Evolutionary conservation across 768 basidiomycete genomes (phyloP).

Genomic region (Pleurotus cornucopiae): DNA sequence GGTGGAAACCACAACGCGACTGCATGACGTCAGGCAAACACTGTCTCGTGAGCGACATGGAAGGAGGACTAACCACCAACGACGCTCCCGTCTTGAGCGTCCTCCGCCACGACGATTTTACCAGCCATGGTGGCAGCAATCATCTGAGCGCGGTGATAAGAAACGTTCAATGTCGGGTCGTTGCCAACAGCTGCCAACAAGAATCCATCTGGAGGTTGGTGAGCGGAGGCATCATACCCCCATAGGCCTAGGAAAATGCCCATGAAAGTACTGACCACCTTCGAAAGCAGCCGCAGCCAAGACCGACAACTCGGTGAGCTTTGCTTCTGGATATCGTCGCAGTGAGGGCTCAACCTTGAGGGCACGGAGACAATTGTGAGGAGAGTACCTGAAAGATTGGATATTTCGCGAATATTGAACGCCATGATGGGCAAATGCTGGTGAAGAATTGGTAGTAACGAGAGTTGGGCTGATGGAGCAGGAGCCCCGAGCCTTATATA

Average conservation of each 20-base stretch:
- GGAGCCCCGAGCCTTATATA: neutral
- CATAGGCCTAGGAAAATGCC: neutral
- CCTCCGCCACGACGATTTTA: constrained; percentile 7
- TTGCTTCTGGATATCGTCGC: neutral
- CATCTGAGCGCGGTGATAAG: constrained; percentile 8
- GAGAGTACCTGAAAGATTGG: constrained; percentile 4
- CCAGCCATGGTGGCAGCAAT: constrained; percentile 6
- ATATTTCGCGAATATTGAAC: constrained; percentile 1
- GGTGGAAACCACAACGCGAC: constrained; percentile 4
- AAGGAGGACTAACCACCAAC: neutral
- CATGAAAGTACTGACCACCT: constrained; percentile 7
- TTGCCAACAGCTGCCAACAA: constrained; percentile 6
- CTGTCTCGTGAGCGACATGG: neutral
- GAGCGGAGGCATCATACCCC: neutral
- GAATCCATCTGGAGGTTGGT: constrained; percentile 1
- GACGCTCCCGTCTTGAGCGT: neutral
- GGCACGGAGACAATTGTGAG: neutral
- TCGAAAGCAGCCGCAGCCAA: constrained; percentile 6
- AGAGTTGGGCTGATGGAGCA: neutral
- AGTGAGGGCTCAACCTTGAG: neutral
- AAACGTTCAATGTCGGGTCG: constrained; percentile 6
- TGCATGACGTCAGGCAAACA: neutral
- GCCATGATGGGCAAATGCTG: neutral
- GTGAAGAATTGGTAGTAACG: neutral
- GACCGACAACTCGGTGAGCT: constrained; percentile 1